Percentiles rank a stretch among this genome's conserved stretches.
Evolutionary conservation across 164 flowering plant genomes (phyloP).

Genomic region (Piper betle): DNA sequence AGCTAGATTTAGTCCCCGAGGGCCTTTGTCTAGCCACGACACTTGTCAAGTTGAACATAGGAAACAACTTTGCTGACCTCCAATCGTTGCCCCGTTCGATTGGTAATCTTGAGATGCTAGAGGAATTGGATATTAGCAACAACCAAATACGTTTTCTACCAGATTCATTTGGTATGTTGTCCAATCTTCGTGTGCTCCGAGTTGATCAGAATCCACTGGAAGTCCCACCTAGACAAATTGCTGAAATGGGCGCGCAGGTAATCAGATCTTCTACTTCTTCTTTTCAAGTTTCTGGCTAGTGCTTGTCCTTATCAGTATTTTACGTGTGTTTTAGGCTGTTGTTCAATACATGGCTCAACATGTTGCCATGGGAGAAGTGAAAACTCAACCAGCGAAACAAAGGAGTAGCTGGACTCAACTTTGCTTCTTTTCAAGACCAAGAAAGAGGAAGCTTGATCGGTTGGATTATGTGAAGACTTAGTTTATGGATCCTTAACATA

Average conservation of each 20-base stretch:
- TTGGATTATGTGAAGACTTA: slow-evolving; percentile 30
- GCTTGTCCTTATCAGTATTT: slow-evolving; percentile 2
- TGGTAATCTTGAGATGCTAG: slow-evolving; percentile 82
- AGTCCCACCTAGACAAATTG: slow-evolving; percentile 60
- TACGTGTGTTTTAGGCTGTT: slow-evolving; percentile 45
- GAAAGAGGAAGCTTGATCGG: slow-evolving; percentile 52
- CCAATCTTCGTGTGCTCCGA: slow-evolving; percentile 36
- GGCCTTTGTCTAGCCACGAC: slow-evolving; percentile 74
- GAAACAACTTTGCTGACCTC: slow-evolving; percentile 76
- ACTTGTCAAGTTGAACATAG: slow-evolving; percentile 61
- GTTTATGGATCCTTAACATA: slow-evolving; percentile 1
- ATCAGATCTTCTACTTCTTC: background rate
- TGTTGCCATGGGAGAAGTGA: slow-evolving; percentile 38
- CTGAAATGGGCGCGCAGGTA: slow-evolving; percentile 80
- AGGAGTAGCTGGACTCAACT: slow-evolving; percentile 54
- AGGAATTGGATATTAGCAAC: slow-evolving; percentile 78
- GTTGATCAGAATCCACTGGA: slow-evolving; percentile 69
- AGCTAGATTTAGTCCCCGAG: slow-evolving; percentile 83
- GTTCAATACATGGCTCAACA: slow-evolving; percentile 71
- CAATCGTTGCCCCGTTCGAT: slow-evolving; percentile 60
- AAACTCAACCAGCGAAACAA: slow-evolving; percentile 39
- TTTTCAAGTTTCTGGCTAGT: background rate
- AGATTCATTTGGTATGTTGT: slow-evolving; percentile 62
- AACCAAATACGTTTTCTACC: slow-evolving; percentile 77
- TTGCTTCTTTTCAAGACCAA: slow-evolving; percentile 51